A percentile compares a stretch with the other conserved stretches of the same genome.
Evolutionary conservation across 1,284 basidiomycete genomes (phyloP).

Genomic region (Ganoderma resinaceum): DNA sequence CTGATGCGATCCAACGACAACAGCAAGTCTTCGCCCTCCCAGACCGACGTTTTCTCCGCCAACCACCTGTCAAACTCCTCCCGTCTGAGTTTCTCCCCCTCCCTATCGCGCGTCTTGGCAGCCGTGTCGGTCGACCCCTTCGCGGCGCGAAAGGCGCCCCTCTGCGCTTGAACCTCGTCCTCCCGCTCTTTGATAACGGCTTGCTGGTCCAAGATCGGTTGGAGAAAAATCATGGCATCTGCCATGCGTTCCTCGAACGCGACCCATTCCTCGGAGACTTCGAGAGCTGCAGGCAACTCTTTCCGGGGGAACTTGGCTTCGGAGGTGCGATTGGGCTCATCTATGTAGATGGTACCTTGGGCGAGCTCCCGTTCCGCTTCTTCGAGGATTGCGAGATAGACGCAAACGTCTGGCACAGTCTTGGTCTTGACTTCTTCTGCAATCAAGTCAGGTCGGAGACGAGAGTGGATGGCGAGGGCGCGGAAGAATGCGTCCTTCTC

Average conservation of each 20-base stretch:
- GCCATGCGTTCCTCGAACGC: constrained; percentile 66
- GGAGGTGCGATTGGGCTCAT: neutral
- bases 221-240: constrained; percentile 41
- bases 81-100: constrained; percentile 35
- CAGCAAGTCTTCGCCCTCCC: constrained; percentile 48
- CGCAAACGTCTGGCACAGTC: constrained; percentile 62
- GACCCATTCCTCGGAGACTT: constrained; percentile 69
- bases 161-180: constrained; percentile 28
- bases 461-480: constrained; percentile 66
- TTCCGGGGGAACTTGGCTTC: constrained; percentile 23
- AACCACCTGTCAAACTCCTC: constrained; percentile 38
- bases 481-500: constrained; percentile 81
- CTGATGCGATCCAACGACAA: constrained; percentile 43
- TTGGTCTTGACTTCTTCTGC: constrained; percentile 70
- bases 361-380: constrained; percentile 33
- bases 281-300: constrained; percentile 49
- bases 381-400: constrained; percentile 63
- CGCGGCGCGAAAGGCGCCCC: constrained; percentile 28
- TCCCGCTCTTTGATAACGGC: constrained; percentile 30
- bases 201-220: constrained; percentile 41
- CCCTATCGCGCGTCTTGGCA: constrained; percentile 35
- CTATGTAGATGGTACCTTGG: neutral
- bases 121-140: constrained; percentile 28
- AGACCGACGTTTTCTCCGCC: constrained; percentile 35
- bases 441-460: constrained; percentile 75